Evolutionary conservation across 768 basidiomycete genomes (phyloP), one percentile per base, ranked within the genome.

Genomic region (Gloeopeniophorella convolvens): DNA sequence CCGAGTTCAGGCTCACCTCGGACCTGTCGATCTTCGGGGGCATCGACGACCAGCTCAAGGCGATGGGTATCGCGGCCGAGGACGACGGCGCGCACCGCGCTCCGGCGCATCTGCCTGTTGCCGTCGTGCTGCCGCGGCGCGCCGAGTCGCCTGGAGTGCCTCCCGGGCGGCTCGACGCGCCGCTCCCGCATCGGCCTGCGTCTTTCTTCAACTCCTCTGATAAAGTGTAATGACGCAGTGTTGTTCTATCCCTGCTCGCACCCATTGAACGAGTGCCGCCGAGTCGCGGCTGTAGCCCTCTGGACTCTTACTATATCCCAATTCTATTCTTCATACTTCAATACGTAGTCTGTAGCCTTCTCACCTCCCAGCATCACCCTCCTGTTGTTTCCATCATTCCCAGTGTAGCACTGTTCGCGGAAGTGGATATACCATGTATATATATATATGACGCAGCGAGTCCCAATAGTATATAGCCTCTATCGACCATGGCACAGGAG

Each of bases 261-360:
- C n/a, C n/a, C n/a, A n/a, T n/a, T n/a, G n/a, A n/a, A n/a, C n/a
- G n/a, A n/a, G n/a, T n/a, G n/a, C n/a, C n/a, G n/a, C n/a, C n/a
- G n/a, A n/a, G n/a, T n/a, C n/a, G n/a, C n/a, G n/a, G n/a, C n/a
- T n/a, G n/a, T n/a, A n/a, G n/a, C n/a, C n/a, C n/a, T n/a, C n/a
- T n/a, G n/a, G n/a, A n/a, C n/a, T n/a, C n/a, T n/a, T n/a, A n/a
- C n/a, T n/a, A n/a, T n/a, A n/a, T n/a, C n/a, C n/a, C n/a, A n/a
- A n/a, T n/a, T n/a, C n/a, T n/a, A n/a, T n/a, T n/a, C n/a, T n/a
- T n/a, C n/a, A n/a, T n/a, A n/a, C n/a, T n/a, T n/a, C n/a, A n/a
- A n/a, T n/a, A n/a, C n/a, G n/a, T n/a, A n/a, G n/a, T n/a, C 34
- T 53, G 45, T 53, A 53, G 46, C 41, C 28, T 9, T 53, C 13